Percentiles rank a stretch among this genome's conserved stretches.
Conservation (phyloP, 2,329 filamentous ascomycete genomes). For the Calonectria fujianensis region DNA sequence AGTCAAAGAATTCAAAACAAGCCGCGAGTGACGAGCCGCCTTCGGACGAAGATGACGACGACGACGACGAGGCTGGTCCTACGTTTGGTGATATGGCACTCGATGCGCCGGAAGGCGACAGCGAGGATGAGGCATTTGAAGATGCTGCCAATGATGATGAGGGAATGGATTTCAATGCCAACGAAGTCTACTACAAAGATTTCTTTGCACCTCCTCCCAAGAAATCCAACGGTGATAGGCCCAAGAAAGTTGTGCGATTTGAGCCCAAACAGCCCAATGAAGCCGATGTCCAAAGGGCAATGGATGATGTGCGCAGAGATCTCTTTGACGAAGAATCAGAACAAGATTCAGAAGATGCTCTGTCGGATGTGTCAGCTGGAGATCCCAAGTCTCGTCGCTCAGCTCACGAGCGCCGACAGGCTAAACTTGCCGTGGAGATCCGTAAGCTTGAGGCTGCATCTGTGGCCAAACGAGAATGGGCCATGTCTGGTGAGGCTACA, state of each 20-base stretch:
- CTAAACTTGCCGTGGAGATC: conserved; percentile 91
- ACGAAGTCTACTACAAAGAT: conserved; percentile 92
- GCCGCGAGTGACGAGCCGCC: conserved; percentile 55
- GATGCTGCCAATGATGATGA: conserved; percentile 72
- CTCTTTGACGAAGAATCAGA: conserved; percentile 89
- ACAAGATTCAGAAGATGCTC: conserved; percentile 76
- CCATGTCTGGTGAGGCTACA: conserved; percentile 89
- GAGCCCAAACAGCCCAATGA: conserved; percentile 70
- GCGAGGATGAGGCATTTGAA: conserved; percentile 77
- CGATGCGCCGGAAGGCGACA: conserved; percentile 81
- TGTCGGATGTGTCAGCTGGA: conserved; percentile 80
- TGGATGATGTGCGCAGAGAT: conserved; percentile 90
- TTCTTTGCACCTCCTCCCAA: conserved; percentile 92
- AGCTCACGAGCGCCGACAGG: conserved; percentile 89
- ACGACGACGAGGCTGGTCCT: conserved; percentile 85
- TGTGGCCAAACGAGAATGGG: conserved; percentile 93
- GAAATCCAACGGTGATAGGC: conserved; percentile 75
- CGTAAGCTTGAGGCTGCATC: conserved; percentile 92
- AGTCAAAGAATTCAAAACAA: conserved; percentile 55
- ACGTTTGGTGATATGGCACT: conserved; percentile 89
- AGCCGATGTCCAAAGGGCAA: conserved; percentile 86
- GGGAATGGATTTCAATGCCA: conserved; percentile 82
- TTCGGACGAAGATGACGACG: conserved; percentile 70
- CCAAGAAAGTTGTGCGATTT: conserved; percentile 63
- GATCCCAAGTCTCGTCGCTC: conserved; percentile 85